Evolutionary conservation across 1,139 yeast genomes (phyloP), one percentile per base, ranked within the genome.

Genomic region (Pneumocystis canis): DNA sequence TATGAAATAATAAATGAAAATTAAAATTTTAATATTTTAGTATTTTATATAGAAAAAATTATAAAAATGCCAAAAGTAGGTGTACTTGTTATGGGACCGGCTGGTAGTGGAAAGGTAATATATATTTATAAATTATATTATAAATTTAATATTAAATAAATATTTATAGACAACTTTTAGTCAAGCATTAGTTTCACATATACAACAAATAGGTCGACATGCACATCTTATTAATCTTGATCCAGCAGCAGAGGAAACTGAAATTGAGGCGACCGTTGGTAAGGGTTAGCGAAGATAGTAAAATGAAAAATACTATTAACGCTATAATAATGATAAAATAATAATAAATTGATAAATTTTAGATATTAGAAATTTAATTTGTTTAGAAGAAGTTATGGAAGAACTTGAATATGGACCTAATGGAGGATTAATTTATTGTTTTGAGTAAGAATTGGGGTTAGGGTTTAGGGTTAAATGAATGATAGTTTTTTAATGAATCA

Each of bases 211-310:
- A 35, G 97, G 98, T 0, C 83, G 98, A 65, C 78, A 95, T 60
- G 97, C 96, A 0, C 97, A 92, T 73, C 83, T 94, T 58, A 97
- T 92, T 32, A 92, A 92, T 72, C 77, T 94, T 61, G 98, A 92
- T 74, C 99, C 99, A 7, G 98, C 98, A 0, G 98, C 98, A 1
- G 96, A 89, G 67, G 89, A 97, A 16, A 83, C 83, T 2, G 90
- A 90, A 70, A 92, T 82, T 72, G 96, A 89, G 71, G 94, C 92
- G 72, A 86, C 96, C 20, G 85, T 92, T 32, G 58, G 58, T 57
- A 28, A 32, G 5, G n/a, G n/a, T n/a, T n/a, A n/a, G n/a, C n/a
- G n/a, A n/a, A n/a, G n/a, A n/a, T n/a, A n/a, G n/a, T n/a, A n/a
- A n/a, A n/a, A n/a, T n/a, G n/a, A n/a, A n/a, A n/a, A n/a, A n/a